Evolutionary conservation across 352 stramenopile species (phyloP).

Genomic region (Globisporangium camurandrum): DNA sequence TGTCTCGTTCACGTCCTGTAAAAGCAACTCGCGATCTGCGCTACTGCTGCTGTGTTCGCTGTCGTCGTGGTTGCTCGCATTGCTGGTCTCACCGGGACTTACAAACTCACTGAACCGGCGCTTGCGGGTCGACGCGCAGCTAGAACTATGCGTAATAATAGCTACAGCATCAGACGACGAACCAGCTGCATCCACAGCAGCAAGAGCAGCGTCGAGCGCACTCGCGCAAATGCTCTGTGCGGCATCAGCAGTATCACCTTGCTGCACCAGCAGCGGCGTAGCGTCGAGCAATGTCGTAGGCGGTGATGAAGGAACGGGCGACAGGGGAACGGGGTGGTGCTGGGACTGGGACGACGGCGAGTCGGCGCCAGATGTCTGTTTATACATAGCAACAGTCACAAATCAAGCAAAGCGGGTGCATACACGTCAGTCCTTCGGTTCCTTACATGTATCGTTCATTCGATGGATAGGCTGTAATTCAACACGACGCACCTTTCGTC

Average conservation of each 20-base stretch:
- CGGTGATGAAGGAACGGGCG: too few relatives aligned
- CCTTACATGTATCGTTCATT: not conserved
- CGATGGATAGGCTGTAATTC: not conserved
- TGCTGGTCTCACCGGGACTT: slow-evolving; percentile 8
- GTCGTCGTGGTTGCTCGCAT: too few relatives aligned
- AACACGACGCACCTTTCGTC: slow-evolving; percentile 25
- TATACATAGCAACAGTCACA: not conserved
- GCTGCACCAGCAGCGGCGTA: too few relatives aligned
- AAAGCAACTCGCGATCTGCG: too few relatives aligned
- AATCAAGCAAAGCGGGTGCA: too few relatives aligned
- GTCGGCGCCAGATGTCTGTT: slow-evolving; percentile 6
- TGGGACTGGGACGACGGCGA: not conserved
- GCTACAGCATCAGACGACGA: too few relatives aligned
- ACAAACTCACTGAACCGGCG: slow-evolving; percentile 36
- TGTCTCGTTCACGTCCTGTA: too few relatives aligned
- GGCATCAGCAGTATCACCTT: slow-evolving; percentile 30
- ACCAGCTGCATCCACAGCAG: too few relatives aligned
- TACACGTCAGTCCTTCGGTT: not conserved
- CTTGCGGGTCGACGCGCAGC: slow-evolving; percentile 55
- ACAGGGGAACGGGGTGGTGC: slow-evolving; percentile 1
- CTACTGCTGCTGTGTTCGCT: too few relatives aligned
- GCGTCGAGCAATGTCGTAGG: too few relatives aligned
- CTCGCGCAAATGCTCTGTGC: slow-evolving; percentile 16
- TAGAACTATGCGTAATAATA: slow-evolving; percentile 53
- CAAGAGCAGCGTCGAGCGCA: slow-evolving; percentile 21